Evolutionary conservation across 495 filamentous ascomycete species (phyloP).

Genomic region (Penicillium robsamsonii): DNA sequence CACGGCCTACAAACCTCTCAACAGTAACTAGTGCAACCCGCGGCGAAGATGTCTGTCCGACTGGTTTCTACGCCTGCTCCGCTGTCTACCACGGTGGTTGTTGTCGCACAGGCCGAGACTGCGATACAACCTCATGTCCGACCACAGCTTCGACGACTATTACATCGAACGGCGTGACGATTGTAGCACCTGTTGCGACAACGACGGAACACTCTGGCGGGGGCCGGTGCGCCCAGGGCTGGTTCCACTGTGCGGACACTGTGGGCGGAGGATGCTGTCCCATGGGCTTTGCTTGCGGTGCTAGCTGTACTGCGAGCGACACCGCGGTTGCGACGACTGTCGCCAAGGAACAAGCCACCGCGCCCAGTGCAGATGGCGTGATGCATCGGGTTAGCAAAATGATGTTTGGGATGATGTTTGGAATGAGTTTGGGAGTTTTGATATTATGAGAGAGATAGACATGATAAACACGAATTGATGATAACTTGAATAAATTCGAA

Average conservation of each 20-base stretch:
- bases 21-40: slow-evolving; percentile 28
- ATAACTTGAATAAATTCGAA: background rate
- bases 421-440: slow-evolving; percentile 14
- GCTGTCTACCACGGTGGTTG: slow-evolving; percentile 68
- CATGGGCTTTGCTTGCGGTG: slow-evolving; percentile 67
- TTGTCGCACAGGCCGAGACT: slow-evolving; percentile 80
- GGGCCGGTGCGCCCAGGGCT: slow-evolving; percentile 64
- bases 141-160: slow-evolving; percentile 57
- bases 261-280: slow-evolving; percentile 78
- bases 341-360: slow-evolving; percentile 52
- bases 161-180: slow-evolving; percentile 59
- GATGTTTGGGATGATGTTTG: slow-evolving; percentile 9
- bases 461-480: slow-evolving; percentile 9
- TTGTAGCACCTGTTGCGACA: slow-evolving; percentile 59
- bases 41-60: slow-evolving; percentile 50
- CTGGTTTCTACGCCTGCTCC: slow-evolving; percentile 72
- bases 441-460: slow-evolving; percentile 11
- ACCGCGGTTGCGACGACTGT: slow-evolving; percentile 49
- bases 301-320: slow-evolving; percentile 61
- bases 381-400: background rate
- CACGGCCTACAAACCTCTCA: slow-evolving; percentile 50
- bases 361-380: slow-evolving; percentile 11
- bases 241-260: slow-evolving; percentile 69
- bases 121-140: slow-evolving; percentile 70
- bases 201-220: slow-evolving; percentile 27